These are phyloP conservation scores for Tilletia horrida DNA, from an alignment of 1,284 basidiomycete species.

Conservation along the genomic window DNA sequence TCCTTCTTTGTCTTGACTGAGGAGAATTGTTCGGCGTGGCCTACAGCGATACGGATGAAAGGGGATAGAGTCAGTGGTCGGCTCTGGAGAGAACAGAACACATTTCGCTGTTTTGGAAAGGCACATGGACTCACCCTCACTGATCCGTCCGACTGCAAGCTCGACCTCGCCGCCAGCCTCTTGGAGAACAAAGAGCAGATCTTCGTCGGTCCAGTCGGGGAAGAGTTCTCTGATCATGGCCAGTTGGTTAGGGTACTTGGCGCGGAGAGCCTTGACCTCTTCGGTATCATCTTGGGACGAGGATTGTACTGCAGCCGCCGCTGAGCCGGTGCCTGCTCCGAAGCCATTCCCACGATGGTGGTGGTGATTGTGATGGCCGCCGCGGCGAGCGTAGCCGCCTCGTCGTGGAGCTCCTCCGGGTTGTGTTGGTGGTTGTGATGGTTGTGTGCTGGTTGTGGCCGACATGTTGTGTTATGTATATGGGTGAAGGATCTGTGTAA, in stretches of 20 bases:
- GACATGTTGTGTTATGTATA: constrained; percentile 34
- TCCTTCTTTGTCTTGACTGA: constrained; percentile 78
- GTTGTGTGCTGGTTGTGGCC: constrained; percentile 24
- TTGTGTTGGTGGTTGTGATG: not conserved
- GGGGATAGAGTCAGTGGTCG: too few species aligned
- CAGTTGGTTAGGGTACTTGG: constrained; percentile 56
- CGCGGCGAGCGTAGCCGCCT: constrained; percentile 37
- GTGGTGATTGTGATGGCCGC: constrained; percentile 21
- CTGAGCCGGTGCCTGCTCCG: constrained; percentile 12
- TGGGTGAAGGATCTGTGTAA: constrained; percentile 9
- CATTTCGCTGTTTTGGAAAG: too few species aligned
- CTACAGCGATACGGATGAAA: constrained; percentile 56
- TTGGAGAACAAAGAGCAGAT: constrained; percentile 69
- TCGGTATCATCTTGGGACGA: constrained; percentile 44
- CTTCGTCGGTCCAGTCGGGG: constrained; percentile 73
- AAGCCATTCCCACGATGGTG: constrained; percentile 8
- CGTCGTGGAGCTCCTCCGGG: constrained; percentile 26
- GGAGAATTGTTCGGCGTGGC: constrained; percentile 76
- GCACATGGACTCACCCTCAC: constrained; percentile 70
- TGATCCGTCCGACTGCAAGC: constrained; percentile 71
- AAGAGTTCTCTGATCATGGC: constrained; percentile 72
- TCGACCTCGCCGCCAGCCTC: constrained; percentile 74
- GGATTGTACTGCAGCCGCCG: constrained; percentile 29
- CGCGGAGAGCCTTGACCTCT: constrained; percentile 45
- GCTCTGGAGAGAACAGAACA: too few species aligned